These are phyloP conservation scores for Pseudocercospora macadamiae DNA, from an alignment of 2,329 filamentous ascomycete genomes.

Conservation along the genomic window DNA sequence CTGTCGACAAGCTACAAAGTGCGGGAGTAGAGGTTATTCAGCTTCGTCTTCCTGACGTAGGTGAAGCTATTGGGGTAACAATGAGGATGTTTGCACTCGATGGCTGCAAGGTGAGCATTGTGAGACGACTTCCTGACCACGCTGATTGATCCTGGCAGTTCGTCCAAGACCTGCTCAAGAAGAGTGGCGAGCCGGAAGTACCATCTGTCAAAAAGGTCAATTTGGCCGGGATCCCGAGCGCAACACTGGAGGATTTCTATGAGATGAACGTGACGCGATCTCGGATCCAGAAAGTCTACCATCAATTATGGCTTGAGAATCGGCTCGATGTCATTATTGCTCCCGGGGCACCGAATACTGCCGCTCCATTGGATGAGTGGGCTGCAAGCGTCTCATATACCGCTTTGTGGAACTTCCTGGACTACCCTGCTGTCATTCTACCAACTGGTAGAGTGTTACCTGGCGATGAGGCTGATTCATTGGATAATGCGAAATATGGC, in stretches of 20 bases:
- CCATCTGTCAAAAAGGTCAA: conserved; percentile 27
- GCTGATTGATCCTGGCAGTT: conserved; percentile 6
- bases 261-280: conserved; percentile 20
- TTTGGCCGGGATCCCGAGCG: conserved; percentile 24
- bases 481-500: conserved; percentile 18
- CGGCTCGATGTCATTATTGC: conserved; percentile 55
- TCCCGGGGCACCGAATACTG: conserved; percentile 53
- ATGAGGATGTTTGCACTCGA: conserved; percentile 23
- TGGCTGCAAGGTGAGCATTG: conserved; percentile 20
- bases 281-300: conserved; percentile 38
- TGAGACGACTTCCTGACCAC: no score
- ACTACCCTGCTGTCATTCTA: conserved; percentile 23
- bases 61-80: conserved; percentile 18
- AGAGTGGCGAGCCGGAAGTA: conserved; percentile 26
- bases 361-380: conserved; percentile 56
- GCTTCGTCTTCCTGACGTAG: conserved; percentile 23
- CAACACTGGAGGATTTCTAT: conserved; percentile 24
- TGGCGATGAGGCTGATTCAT: conserved; percentile 9
- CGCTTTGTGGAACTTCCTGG: conserved; percentile 25
- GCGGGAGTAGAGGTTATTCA: conserved; percentile 25
- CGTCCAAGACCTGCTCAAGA: conserved; percentile 19
- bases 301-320: conserved; percentile 46
- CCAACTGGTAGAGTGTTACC: conserved; percentile 14
- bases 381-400: conserved; percentile 35
- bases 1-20: conserved; percentile 18